Base-by-base conservation (phyloP, 75 land plant species). In the Picea sitchensis region DNA sequence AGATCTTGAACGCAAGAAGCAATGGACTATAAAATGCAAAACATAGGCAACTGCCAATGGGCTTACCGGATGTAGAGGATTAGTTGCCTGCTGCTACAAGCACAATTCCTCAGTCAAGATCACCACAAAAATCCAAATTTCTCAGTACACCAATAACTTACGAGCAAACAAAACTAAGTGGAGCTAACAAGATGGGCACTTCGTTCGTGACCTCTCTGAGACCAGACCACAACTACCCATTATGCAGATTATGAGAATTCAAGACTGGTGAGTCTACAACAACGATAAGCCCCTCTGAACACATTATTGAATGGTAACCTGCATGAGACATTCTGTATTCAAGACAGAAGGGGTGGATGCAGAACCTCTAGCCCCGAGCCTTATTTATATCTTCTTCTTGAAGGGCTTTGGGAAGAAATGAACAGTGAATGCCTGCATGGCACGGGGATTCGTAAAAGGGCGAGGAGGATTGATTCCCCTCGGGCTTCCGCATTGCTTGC, bases 261-360 rank as follows among this genome's bases (percentile, higher is more conserved):
- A 69, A 69, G 21, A 69, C 73, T 69, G 18, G 36, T 38, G 44
- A 41, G n/a, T 41, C 44, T 4, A 41, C 73, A 69, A 14, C 47
- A 26, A 26, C 26, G 26, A 26, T 26, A 26, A 26, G 26, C 26
- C 26, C 26, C 26, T 26, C 26, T 26, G 26, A 36, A 38, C 73
- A 69, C 73, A 44, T 38, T 69, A 69, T 38, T 69, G 73, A 69
- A 38, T 38, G 73, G 73, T 38, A 69, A 69, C 73, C 73, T 69
- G 73, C 73, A 69, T 69, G 73, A 51, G 38, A 69, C 73, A 69
- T 69, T 69, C 73, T 69, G 73, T 69, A 69, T 69, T 69, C 73
- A 69, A 69, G 7, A 51, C 73, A 69, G 47, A 41, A 69, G 73
- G 38, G 18, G 38, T 69, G 44, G 38, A 69, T 69, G 38, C 73